A percentile compares a stretch with the other conserved stretches of the same genome.
phyloP scores from a whole-genome alignment of 352 stramenopile species.

The Pythium vanterpoolii region DNA sequence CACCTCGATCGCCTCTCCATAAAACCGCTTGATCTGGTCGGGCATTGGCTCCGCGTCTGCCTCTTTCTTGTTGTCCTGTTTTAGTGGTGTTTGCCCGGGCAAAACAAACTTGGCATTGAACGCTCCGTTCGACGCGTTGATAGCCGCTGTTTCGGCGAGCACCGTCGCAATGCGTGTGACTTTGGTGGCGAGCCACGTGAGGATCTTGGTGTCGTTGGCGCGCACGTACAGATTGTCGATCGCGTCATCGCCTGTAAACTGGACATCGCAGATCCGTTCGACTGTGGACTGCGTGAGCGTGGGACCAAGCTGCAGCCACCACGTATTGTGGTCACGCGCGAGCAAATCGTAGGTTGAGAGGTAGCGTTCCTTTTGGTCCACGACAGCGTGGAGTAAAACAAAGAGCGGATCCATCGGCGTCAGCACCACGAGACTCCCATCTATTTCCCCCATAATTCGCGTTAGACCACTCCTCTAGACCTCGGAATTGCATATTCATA shows the following conservation, averaged over 20 bases:
- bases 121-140: slow-evolving; percentile 13
- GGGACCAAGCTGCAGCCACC: slow-evolving; percentile 42
- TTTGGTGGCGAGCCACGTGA: slow-evolving; percentile 50
- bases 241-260: slow-evolving; percentile 35
- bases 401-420: slow-evolving; percentile 70
- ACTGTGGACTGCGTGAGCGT: slow-evolving; percentile 30
- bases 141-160: slow-evolving; percentile 33
- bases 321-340: slow-evolving; percentile 42
- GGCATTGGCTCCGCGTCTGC: slow-evolving; percentile 2
- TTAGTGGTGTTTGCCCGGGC: slow-evolving; percentile 3
- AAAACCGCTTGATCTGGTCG: slow-evolving; percentile 22
- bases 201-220: slow-evolving; percentile 47
- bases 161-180: slow-evolving; percentile 34
- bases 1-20: slow-evolving; percentile 54
- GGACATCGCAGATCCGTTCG: slow-evolving; percentile 53
- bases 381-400: slow-evolving; percentile 56
- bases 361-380: slow-evolving; percentile 43
- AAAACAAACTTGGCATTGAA: slow-evolving; percentile 42
- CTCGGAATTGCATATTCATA: background rate
- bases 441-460: slow-evolving; percentile 11
- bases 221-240: slow-evolving; percentile 61
- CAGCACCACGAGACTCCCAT: slow-evolving; percentile 60
- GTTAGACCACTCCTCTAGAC: background rate
- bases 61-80: background rate
- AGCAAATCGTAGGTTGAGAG: slow-evolving; percentile 61